Evolutionary conservation across 73 alveolate genomes (phyloP).

Genomic region (Tetrahymena borealis): DNA sequence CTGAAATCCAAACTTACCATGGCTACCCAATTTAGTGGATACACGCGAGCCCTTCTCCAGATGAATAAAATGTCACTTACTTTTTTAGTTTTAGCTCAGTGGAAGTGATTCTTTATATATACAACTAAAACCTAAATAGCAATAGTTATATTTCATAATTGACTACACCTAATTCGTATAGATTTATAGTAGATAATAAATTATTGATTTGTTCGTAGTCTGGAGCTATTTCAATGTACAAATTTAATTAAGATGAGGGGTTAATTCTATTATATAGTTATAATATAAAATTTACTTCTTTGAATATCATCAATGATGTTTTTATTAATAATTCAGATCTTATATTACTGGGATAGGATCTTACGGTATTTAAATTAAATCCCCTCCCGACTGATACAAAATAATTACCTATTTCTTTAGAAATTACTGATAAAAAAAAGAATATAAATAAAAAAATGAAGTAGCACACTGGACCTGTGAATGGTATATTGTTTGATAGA

Average conservation of each 20-base stretch:
- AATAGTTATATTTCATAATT: neutral
- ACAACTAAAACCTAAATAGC: neutral
- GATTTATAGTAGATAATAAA: neutral
- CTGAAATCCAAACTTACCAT: neutral
- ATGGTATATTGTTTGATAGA: neutral
- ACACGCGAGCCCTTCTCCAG: neutral
- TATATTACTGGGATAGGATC: neutral
- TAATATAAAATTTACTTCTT: neutral
- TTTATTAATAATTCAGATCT: neutral
- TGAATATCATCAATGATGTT: neutral
- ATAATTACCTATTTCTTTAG: neutral
- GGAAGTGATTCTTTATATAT: neutral
- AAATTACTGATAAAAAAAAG: neutral
- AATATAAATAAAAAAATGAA: neutral
- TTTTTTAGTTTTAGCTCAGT: neutral
- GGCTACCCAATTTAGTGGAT: neutral
- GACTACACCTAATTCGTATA: neutral
- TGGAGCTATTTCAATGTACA: neutral
- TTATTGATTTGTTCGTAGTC: neutral
- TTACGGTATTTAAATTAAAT: neutral
- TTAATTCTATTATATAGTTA: neutral
- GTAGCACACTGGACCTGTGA: neutral
- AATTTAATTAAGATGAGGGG: neutral
- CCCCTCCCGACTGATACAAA: neutral
- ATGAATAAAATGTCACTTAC: neutral